phyloP scores from a whole-genome alignment of 805 yeast species.

The Wickerhamiella vanderwaltii region DNA sequence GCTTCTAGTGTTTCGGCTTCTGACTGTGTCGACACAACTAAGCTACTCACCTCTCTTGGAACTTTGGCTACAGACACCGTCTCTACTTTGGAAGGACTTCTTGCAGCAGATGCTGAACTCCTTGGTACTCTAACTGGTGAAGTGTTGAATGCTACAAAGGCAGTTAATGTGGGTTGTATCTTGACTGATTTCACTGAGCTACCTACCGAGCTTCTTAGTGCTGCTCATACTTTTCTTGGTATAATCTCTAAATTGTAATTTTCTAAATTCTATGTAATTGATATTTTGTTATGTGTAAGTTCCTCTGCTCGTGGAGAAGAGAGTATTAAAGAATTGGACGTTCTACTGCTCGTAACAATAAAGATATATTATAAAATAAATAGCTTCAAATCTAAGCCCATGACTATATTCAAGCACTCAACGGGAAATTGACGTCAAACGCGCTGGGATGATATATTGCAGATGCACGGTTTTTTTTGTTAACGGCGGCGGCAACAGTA shows the following conservation, averaged over 20 bases:
- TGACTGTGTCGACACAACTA: background rate
- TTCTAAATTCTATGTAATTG: too few species aligned
- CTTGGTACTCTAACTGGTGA: background rate
- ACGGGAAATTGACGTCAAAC: slow-evolving; percentile 1
- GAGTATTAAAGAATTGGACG: too few species aligned
- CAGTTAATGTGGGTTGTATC: background rate
- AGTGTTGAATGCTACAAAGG: background rate
- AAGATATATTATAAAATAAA: background rate
- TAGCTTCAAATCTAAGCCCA: background rate
- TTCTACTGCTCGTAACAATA: too few species aligned
- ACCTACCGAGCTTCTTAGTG: background rate
- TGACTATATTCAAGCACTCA: background rate
- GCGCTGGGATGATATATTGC: slow-evolving; percentile 2
- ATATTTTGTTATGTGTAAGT: too few species aligned
- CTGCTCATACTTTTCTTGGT: background rate
- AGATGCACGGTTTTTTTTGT: slow-evolving; percentile 1
- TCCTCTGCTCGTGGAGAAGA: too few species aligned
- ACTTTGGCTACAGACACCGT: background rate
- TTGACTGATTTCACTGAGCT: background rate
- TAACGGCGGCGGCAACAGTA: too few species aligned
- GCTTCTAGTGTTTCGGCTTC: background rate
- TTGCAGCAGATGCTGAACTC: background rate
- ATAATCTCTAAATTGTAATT: too few species aligned
- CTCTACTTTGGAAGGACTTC: background rate
- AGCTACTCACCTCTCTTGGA: background rate